Conservation (phyloP, 192 early-diverging fungal genomes). For the Borealophlyctis nickersoniae region DNA sequence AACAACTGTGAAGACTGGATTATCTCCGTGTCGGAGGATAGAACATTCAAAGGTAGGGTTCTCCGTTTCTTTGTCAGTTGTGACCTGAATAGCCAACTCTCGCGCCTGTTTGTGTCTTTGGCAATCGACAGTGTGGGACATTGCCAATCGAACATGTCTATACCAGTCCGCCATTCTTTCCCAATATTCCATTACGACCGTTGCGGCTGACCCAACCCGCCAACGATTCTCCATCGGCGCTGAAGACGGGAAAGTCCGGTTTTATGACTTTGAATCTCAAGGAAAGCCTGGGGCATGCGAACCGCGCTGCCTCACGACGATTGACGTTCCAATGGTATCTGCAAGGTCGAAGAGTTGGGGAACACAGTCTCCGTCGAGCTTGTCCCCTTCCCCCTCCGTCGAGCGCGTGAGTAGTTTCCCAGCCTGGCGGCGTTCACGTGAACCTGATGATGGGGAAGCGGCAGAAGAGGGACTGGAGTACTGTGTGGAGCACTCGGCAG, state of each 20-base stretch:
- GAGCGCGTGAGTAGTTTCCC: slow-evolving; percentile 12
- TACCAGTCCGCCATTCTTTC: slow-evolving; percentile 39
- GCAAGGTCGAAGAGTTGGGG: no score
- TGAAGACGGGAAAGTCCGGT: slow-evolving; percentile 26
- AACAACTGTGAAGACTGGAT: slow-evolving; percentile 19
- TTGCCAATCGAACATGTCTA: slow-evolving; percentile 17
- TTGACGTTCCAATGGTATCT: no score
- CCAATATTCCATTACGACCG: slow-evolving; percentile 23
- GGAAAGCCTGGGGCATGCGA: slow-evolving; percentile 20
- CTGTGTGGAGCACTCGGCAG: no score
- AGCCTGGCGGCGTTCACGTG: no score
- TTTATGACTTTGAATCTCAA: slow-evolving; percentile 18
- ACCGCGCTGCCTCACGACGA: slow-evolving; percentile 13
- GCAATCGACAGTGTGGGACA: slow-evolving; percentile 44
- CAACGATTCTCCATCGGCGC: slow-evolving; percentile 24
- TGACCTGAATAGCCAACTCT: not conserved
- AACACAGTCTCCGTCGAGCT: no score
- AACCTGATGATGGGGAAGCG: no score
- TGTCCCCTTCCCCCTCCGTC: not conserved
- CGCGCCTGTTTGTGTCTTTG: no score
- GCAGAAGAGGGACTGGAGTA: no score
- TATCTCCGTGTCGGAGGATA: slow-evolving; percentile 35
- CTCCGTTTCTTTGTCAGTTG: not conserved
- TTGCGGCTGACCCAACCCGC: slow-evolving; percentile 23
- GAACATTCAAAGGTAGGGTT: slow-evolving; percentile 37